Conservation (phyloP, 306 rosid species). For the Prunus mongolica region DNA sequence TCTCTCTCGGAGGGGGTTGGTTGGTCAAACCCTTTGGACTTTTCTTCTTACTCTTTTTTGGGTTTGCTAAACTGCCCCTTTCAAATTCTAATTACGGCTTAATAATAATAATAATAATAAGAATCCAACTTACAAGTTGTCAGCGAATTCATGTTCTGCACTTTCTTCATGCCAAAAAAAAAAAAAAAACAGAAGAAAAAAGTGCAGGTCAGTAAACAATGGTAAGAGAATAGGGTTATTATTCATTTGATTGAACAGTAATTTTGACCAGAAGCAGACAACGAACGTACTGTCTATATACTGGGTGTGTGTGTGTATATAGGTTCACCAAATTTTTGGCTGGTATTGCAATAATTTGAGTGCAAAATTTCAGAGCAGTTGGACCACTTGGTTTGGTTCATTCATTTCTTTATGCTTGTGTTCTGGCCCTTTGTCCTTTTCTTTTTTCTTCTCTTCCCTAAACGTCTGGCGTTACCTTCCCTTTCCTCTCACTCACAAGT, state of each 20-base stretch:
- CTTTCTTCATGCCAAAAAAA: neutral
- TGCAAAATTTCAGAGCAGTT: neutral
- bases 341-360: constrained; percentile 6
- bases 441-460: neutral
- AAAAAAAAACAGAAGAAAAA: neutral
- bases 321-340: constrained; percentile 12
- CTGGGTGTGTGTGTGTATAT: neutral
- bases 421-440: neutral
- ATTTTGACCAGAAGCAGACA: neutral
- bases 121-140: neutral
- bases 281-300: neutral
- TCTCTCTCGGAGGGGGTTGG: neutral
- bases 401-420: neutral
- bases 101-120: no score
- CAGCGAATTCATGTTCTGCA: neutral
- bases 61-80: no score
- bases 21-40: neutral
- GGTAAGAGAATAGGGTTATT: neutral
- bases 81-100: no score
- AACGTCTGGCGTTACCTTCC: neutral
- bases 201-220: neutral
- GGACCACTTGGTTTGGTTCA: constrained; percentile 2
- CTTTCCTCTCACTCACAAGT: neutral
- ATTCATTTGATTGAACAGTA: neutral
- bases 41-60: neutral